phyloP scores from a whole-genome alignment of 139 green algal genomes.

The Spirogloea muscicola region DNA sequence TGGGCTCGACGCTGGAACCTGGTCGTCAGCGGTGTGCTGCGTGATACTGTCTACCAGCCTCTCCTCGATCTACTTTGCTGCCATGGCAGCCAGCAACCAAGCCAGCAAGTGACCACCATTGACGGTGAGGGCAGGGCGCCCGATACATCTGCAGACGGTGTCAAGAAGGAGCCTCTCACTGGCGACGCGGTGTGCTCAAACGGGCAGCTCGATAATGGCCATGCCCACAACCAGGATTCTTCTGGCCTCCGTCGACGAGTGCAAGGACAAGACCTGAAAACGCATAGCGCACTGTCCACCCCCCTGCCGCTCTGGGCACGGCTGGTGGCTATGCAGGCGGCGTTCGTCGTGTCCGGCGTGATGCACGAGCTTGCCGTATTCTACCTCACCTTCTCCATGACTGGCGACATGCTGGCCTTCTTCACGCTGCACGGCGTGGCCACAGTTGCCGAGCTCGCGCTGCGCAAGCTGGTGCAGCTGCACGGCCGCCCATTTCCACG shows the following conservation, averaged over 20 bases:
- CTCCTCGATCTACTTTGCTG: background rate
- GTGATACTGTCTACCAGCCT: constrained; percentile 29
- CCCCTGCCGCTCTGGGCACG: background rate
- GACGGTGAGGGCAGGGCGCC: too few species aligned
- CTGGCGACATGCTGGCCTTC: constrained; percentile 35
- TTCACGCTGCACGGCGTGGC: constrained; percentile 30
- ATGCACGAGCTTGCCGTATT: constrained; percentile 33
- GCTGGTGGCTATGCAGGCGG: constrained; percentile 10
- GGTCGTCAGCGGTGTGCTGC: constrained; percentile 15
- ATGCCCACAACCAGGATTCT: background rate
- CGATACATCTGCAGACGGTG: too few species aligned
- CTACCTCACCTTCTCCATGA: constrained; percentile 25
- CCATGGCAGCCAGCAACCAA: too few species aligned
- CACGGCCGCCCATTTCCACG: too few species aligned
- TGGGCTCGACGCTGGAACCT: constrained; percentile 39
- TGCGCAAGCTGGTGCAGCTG: too few species aligned
- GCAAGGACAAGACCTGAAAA: too few species aligned
- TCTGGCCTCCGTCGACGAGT: background rate
- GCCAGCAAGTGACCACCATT: too few species aligned
- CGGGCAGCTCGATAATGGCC: too few species aligned
- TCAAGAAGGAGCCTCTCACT: too few species aligned
- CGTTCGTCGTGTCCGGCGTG: constrained; percentile 35
- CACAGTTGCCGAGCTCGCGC: background rate
- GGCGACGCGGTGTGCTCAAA: too few species aligned
- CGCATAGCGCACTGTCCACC: background rate